Percentiles rank a stretch among this genome's conserved stretches.
Conservation (phyloP, 1,284 basidiomycete species). For the Apiotrichum sp. region DNA sequence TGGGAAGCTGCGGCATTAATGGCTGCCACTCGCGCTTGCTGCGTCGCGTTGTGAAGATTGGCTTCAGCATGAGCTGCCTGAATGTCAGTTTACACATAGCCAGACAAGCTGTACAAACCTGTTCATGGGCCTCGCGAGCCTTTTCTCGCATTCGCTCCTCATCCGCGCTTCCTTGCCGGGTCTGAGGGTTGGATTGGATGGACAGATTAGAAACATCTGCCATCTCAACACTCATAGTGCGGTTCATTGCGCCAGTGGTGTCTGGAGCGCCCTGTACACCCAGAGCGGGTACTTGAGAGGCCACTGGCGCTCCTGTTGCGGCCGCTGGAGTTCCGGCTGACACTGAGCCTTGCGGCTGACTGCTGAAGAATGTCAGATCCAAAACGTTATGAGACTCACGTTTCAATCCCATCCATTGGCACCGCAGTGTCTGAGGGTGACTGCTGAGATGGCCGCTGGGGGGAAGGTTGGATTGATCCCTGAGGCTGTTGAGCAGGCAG, state of each 20-base stretch:
- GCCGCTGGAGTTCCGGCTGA: conserved; percentile 11
- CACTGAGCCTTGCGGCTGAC: not conserved
- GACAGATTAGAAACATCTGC: conserved; percentile 31
- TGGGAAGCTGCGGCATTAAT: conserved; percentile 47
- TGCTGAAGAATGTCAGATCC: not conserved
- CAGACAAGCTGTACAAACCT: conserved; percentile 27
- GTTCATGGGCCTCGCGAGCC: conserved; percentile 44
- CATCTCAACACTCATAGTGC: conserved; percentile 42
- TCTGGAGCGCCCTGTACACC: not conserved
- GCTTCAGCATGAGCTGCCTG: conserved; percentile 46
- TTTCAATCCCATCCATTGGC: conserved; percentile 31
- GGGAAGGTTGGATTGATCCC: not conserved
- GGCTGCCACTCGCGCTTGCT: conserved; percentile 47
- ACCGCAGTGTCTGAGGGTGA: not conserved
- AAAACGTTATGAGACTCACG: conserved; percentile 10
- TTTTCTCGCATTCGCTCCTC: conserved; percentile 45
- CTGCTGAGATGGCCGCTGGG: not conserved
- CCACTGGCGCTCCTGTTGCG: conserved; percentile 10
- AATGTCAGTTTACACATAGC: not conserved
- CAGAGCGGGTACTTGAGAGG: conserved; percentile 27
- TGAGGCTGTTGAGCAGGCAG: not conserved
- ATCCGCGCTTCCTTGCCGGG: conserved; percentile 27
- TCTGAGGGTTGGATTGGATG: conserved; percentile 17
- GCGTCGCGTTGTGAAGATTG: conserved; percentile 44
- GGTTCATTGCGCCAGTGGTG: conserved; percentile 12